Evolutionary conservation across 768 basidiomycete species (phyloP).

Genomic region (Trametes cingulata): DNA sequence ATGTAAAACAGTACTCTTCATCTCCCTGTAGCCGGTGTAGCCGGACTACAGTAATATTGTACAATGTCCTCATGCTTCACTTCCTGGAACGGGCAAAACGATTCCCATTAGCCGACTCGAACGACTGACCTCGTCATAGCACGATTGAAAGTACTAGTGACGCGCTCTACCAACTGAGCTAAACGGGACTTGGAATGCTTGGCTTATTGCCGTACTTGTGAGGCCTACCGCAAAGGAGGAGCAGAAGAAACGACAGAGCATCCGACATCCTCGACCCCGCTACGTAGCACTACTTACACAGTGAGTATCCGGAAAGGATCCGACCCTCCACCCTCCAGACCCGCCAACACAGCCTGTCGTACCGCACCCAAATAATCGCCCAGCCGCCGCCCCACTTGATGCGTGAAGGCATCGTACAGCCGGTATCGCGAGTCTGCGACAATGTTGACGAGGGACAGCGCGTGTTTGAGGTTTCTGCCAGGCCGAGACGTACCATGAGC

Average conservation of each 20-base stretch:
- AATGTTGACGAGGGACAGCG: slow-evolving; percentile 75
- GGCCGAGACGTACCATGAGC: not conserved
- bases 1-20: too few species aligned
- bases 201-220: too few species aligned
- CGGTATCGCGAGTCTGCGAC: slow-evolving; percentile 87
- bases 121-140: slow-evolving; percentile 63
- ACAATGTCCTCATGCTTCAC: too few species aligned
- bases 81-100: too few species aligned
- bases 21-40: too few species aligned
- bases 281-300: slow-evolving; percentile 2
- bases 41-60: too few species aligned
- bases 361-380: slow-evolving; percentile 76
- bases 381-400: slow-evolving; percentile 58
- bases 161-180: slow-evolving; percentile 58
- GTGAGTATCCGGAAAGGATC: slow-evolving; percentile 62
- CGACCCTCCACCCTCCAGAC: slow-evolving; percentile 72
- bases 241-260: too few species aligned
- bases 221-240: not conserved
- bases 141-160: slow-evolving; percentile 49
- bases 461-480: slow-evolving; percentile 71
- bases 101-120: slow-evolving; percentile 52
- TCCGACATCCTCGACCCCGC: too few species aligned
- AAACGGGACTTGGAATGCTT: slow-evolving; percentile 35
- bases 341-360: slow-evolving; percentile 67
- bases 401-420: slow-evolving; percentile 83